Base-by-base conservation (phyloP, 306 rosid genomes). In the Sechiopsis laciniata region DNA sequence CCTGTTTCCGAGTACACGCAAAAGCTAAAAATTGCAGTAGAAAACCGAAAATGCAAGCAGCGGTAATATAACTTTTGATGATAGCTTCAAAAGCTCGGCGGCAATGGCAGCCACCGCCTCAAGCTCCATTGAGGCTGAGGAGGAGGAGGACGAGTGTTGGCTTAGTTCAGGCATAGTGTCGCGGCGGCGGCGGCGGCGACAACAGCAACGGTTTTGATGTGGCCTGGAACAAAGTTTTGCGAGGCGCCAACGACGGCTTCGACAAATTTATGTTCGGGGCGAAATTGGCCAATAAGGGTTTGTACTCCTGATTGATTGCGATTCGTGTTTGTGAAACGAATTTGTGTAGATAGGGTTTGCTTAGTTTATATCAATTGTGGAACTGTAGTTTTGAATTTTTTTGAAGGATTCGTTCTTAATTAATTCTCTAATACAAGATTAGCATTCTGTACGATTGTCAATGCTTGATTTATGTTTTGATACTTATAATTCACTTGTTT, bases 201-300 rank as follows among this genome's bases (percentile, higher is more conserved):
- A 90, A 88, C 72, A 45, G 3, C 55, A 55, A 45, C 7, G 72
- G 12, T 45, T 67, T 67, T 67, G 52, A 35, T 24, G 94, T 86
- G 80, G 87, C 90, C 11, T 89, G 78, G 85, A 84, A 54, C 78
- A 88, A 87, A 57, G 97, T 96, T 0, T 93, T 96, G 98, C 84
- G 87, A 22, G 80, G 58, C 64, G 97, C 98, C 55, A 94, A 90
- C 81, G 90, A 90, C 55, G 94, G 94, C 45, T 86, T 94, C 55
- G 96, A 94, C 74, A 85, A 83, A 9, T 78, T 94, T 51, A 46
- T 87, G 14, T 94, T 83, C 66, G 98, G 89, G 84, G 86, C 98
- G 93, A 75, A 94, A 87, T 32, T 94, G 76, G 87, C 98, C 98
- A 53, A 85, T 26, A 26, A 26, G 83, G 87, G 98, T 91, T 62